Evolutionary conservation across 192 early-diverging fungal genomes (phyloP).

Genomic region (Entomortierella lignicola): DNA sequence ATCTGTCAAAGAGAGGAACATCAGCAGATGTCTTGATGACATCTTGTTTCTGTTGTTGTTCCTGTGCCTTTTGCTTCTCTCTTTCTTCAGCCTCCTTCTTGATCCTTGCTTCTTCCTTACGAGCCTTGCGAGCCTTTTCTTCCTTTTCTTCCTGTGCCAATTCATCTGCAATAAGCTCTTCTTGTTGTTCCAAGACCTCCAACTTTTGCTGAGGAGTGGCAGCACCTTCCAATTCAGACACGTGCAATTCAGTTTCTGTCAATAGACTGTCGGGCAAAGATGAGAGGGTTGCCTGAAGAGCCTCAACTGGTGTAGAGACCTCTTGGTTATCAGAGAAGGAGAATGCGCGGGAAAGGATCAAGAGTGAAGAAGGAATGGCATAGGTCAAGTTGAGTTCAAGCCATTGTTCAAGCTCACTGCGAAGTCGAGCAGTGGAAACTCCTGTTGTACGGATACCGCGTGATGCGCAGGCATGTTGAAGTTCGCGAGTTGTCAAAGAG

Average conservation of each 20-base stretch:
- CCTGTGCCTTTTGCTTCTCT: conserved; percentile 54
- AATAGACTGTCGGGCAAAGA: conserved; percentile 92
- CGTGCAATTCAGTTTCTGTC: conserved; percentile 86
- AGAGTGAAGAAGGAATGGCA: conserved; percentile 89
- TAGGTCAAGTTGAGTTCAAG: conserved; percentile 93
- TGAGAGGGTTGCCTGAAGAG: conserved; percentile 91
- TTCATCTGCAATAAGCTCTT: conserved; percentile 97
- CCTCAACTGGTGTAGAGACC: conserved; percentile 70
- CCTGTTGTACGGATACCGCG: conserved; percentile 93
- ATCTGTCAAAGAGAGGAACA: conserved; percentile 17
- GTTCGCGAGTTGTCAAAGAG: conserved; percentile 86
- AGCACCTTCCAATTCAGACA: conserved; percentile 88
- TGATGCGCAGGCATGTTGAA: conserved; percentile 86
- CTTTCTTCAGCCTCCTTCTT: conserved; percentile 60
- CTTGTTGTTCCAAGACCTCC: conserved; percentile 94
- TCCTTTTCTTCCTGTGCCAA: conserved; percentile 87
- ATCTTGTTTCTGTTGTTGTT: conserved; percentile 15
- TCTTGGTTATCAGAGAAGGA: conserved; percentile 71
- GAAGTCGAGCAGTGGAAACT: conserved; percentile 89
- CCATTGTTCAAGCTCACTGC: conserved; percentile 93
- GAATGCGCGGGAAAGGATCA: conserved; percentile 93
- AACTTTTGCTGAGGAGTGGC: conserved; percentile 95
- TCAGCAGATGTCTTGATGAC: background rate
- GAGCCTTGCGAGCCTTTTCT: conserved; percentile 66
- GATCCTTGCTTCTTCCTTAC: conserved; percentile 62